These are phyloP conservation scores for Suaeda aralocaspica DNA, from an alignment of 148 eudicot species.

Conservation along the genomic window DNA sequence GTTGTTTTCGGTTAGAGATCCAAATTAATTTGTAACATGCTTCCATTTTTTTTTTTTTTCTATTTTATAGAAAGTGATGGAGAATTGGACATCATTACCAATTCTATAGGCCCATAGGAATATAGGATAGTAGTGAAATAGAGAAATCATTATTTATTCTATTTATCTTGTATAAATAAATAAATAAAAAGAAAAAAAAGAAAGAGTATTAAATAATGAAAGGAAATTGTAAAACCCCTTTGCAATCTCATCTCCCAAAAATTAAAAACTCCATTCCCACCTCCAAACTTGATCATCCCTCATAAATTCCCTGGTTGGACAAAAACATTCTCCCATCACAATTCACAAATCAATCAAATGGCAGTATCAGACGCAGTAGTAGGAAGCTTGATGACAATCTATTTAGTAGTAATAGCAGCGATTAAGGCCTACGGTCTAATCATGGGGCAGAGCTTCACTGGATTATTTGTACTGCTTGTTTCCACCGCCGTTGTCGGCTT, in stretches of 20 bases:
- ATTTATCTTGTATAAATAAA: no score
- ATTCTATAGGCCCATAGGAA: no score
- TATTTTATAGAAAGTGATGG: no score
- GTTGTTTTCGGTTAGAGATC: no score
- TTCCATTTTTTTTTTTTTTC: no score
- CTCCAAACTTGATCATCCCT: background rate
- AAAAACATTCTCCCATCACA: no score
- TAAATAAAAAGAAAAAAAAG: background rate
- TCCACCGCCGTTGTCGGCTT: slow-evolving; percentile 51
- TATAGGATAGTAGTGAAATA: no score
- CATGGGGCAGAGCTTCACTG: slow-evolving; percentile 45
- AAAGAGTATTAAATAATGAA: background rate
- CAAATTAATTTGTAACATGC: no score
- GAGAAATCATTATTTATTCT: no score
- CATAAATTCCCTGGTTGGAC: background rate
- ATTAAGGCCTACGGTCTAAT: slow-evolving; percentile 56
- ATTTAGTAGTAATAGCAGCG: slow-evolving; percentile 55
- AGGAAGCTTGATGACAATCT: slow-evolving; percentile 50
- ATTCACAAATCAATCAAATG: slow-evolving; percentile 23
- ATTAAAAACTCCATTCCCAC: no score
- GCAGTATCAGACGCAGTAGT: slow-evolving; percentile 64
- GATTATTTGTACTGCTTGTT: slow-evolving; percentile 38
- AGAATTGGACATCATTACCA: no score
- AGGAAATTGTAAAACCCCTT: background rate
- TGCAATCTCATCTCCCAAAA: background rate